phyloP scores from a whole-genome alignment of 352 stramenopile species.

The Phytophthora palmivora region DNA sequence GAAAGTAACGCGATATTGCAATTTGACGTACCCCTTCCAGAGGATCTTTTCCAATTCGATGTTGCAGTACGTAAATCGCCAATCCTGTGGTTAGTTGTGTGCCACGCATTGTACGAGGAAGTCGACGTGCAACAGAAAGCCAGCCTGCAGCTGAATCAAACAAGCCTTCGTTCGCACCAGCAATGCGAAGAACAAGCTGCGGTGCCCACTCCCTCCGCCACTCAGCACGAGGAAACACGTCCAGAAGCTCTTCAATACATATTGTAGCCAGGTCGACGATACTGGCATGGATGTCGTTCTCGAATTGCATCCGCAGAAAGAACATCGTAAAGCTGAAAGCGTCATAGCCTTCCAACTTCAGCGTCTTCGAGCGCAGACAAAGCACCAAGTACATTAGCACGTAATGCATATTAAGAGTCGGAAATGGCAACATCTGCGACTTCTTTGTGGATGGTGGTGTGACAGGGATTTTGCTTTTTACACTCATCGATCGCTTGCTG shows the following conservation, averaged over 20 bases:
- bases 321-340: conserved; percentile 89
- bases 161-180: conserved; percentile 74
- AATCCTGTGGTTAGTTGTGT: conserved; percentile 81
- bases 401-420: conserved; percentile 84
- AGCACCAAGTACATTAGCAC: conserved; percentile 82
- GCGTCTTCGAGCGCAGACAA: conserved; percentile 66
- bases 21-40: conserved; percentile 49
- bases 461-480: conserved; percentile 74
- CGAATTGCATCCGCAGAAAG: conserved; percentile 88
- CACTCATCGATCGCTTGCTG: conserved; percentile 85
- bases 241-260: conserved; percentile 82
- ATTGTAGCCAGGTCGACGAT: conserved; percentile 82
- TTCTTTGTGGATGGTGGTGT: conserved; percentile 39
- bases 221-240: conserved; percentile 69
- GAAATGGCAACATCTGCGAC: conserved; percentile 52
- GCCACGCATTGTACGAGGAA: conserved; percentile 75
- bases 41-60: conserved; percentile 71
- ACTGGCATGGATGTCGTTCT: conserved; percentile 72
- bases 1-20: neutral
- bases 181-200: conserved; percentile 82
- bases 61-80: conserved; percentile 82
- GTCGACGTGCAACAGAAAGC: conserved; percentile 73
- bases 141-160: conserved; percentile 81
- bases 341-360: conserved; percentile 77
- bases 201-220: conserved; percentile 82